These are phyloP conservation scores for Pterula multifida DNA, from an alignment of 1,284 basidiomycete genomes.

Conservation along the genomic window DNA sequence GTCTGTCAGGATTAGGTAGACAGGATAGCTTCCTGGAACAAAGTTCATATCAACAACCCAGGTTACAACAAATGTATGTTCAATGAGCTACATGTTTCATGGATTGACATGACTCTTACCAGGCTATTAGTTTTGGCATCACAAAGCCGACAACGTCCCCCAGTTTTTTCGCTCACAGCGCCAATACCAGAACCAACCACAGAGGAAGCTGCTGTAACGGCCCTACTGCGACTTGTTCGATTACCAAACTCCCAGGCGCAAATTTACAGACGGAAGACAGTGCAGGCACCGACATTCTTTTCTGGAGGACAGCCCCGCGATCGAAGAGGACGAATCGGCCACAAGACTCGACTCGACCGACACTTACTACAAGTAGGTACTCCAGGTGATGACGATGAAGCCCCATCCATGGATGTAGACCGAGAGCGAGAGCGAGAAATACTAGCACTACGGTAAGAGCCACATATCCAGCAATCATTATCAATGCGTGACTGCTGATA, in stretches of 20 bases:
- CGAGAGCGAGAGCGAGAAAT: constrained; percentile 42
- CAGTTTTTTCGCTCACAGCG: constrained; percentile 40
- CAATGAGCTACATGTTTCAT: neutral
- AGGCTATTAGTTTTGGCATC: constrained; percentile 73
- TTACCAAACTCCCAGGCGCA: constrained; percentile 21
- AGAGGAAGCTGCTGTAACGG: constrained; percentile 51
- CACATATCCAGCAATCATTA: neutral
- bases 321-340: constrained; percentile 59
- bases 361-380: constrained; percentile 13
- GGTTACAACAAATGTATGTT: constrained; percentile 64
- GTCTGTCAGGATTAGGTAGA: constrained; percentile 35
- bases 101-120: constrained; percentile 2
- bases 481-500: constrained; percentile 3
- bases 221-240: constrained; percentile 48
- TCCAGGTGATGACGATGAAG: constrained; percentile 24
- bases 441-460: constrained; percentile 35
- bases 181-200: constrained; percentile 39
- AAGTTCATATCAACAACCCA: constrained; percentile 42
- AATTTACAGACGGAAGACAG: constrained; percentile 20
- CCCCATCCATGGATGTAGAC: constrained; percentile 22
- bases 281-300: constrained; percentile 53
- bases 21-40: constrained; percentile 41
- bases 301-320: constrained; percentile 62
- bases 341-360: constrained; percentile 25
- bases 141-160: constrained; percentile 38